Evolutionary conservation across 176 grass and related monocot genomes (phyloP).

Genomic region (Chloris gayana): DNA sequence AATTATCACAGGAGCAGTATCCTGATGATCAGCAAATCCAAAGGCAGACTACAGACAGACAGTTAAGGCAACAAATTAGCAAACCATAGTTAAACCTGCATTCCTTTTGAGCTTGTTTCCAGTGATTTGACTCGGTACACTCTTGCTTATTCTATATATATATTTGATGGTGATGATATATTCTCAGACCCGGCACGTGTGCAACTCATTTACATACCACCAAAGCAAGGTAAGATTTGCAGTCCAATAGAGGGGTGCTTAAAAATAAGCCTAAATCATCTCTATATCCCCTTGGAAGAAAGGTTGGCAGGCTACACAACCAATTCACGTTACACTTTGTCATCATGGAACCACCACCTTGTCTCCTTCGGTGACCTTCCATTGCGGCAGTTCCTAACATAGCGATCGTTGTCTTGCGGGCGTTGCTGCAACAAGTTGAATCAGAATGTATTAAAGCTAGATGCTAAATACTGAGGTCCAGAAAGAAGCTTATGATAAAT

Average conservation of each 20-base stretch:
- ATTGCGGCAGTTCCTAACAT: slow-evolving; percentile 88
- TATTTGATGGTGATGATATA: slow-evolving; percentile 39
- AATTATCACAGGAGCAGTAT: background rate
- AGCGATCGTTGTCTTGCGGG: slow-evolving; percentile 77
- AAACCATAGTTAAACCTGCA: slow-evolving; percentile 40
- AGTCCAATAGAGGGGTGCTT: slow-evolving; percentile 47
- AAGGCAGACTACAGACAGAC: background rate
- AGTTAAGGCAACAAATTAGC: background rate
- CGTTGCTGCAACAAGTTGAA: slow-evolving; percentile 63
- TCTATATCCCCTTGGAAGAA: slow-evolving; percentile 44
- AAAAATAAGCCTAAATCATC: slow-evolving; percentile 56
- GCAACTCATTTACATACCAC: slow-evolving; percentile 53
- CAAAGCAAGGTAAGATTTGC: slow-evolving; percentile 45
- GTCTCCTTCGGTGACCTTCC: slow-evolving; percentile 86
- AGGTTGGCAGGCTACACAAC: background rate
- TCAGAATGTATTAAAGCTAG: slow-evolving; percentile 24
- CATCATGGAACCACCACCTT: slow-evolving; percentile 96
- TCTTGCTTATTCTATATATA: slow-evolving; percentile 58
- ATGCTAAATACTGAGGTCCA: background rate
- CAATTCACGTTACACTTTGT: slow-evolving; percentile 56
- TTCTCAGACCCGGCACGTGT: slow-evolving; percentile 26
- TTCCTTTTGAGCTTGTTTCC: slow-evolving; percentile 16
- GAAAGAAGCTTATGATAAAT: background rate
- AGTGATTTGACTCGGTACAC: slow-evolving; percentile 19
- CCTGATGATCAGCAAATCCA: background rate